Evolutionary conservation across 108 stramenopile species (phyloP).

Genomic region (Bacterosira constricta): DNA sequence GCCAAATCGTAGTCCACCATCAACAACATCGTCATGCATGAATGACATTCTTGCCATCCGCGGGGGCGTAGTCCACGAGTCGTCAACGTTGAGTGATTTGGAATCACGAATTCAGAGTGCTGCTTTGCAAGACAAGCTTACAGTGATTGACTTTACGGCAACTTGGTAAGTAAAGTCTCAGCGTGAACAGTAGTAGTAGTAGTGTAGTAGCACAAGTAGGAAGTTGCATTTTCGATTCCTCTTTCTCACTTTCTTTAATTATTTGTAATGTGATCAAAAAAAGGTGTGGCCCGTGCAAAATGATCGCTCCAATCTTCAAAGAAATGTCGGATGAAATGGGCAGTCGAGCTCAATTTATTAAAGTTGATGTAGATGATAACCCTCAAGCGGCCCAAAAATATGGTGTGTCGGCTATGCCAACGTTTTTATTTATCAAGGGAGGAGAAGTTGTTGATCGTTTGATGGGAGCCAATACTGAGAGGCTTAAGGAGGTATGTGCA

Average conservation of each 20-base stretch:
- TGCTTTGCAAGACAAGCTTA: constrained; percentile 60
- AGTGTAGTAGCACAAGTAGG: too few relatives aligned
- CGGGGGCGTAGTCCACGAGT: constrained; percentile 76
- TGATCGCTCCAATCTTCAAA: constrained; percentile 83
- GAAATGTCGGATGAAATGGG: constrained; percentile 63
- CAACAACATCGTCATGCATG: neutral
- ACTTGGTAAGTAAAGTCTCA: constrained; percentile 44
- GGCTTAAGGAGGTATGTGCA: neutral
- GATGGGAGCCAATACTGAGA: constrained; percentile 52
- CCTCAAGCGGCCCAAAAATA: constrained; percentile 84
- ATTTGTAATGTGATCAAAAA: neutral
- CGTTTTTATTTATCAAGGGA: constrained; percentile 87
- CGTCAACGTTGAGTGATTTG: constrained; percentile 61
- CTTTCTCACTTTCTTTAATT: neutral
- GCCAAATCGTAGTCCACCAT: neutral
- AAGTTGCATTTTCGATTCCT: neutral
- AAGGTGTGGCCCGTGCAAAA: constrained; percentile 86
- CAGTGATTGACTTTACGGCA: constrained; percentile 89
- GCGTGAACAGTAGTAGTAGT: neutral
- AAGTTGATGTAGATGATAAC: constrained; percentile 92
- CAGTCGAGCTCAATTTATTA: constrained; percentile 72
- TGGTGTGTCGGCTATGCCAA: constrained; percentile 88
- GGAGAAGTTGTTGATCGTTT: constrained; percentile 85
- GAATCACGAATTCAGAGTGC: constrained; percentile 70
- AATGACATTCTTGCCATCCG: constrained; percentile 40